Conservation (phyloP, 352 stramenopile species). For the Pythium aquatile region DNA sequence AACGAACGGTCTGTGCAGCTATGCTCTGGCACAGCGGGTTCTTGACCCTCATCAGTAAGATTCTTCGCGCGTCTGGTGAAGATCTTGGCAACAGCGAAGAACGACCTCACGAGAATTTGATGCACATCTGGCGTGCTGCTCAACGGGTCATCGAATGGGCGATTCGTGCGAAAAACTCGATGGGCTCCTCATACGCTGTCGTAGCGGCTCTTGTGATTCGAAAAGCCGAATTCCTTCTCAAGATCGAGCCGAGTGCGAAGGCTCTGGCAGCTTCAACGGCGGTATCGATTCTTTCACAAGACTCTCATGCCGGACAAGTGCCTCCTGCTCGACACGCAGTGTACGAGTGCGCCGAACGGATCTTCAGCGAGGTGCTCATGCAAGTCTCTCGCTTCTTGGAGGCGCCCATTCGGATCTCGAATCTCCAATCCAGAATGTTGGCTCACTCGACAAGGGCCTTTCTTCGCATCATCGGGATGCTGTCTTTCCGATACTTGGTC, state of each 20-base stretch:
- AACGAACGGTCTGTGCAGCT: constrained; percentile 76
- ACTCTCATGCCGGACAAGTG: constrained; percentile 27
- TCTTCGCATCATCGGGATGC: constrained; percentile 70
- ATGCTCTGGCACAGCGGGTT: constrained; percentile 90
- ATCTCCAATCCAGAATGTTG: constrained; percentile 71
- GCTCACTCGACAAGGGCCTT: constrained; percentile 75
- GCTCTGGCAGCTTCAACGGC: constrained; percentile 65
- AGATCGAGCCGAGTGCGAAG: constrained; percentile 74
- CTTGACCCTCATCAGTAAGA: constrained; percentile 53
- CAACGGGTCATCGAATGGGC: constrained; percentile 89
- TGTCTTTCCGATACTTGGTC: constrained; percentile 77
- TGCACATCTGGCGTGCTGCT: constrained; percentile 88
- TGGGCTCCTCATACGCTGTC: constrained; percentile 80
- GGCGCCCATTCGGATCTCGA: constrained; percentile 68
- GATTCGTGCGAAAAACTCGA: constrained; percentile 87
- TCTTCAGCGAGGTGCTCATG: constrained; percentile 84
- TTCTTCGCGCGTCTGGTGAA: constrained; percentile 29
- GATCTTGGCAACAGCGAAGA: constrained; percentile 65
- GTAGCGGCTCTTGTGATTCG: constrained; percentile 78
- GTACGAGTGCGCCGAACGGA: constrained; percentile 75
- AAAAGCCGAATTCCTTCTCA: constrained; percentile 84
- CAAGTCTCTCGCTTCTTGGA: constrained; percentile 82
- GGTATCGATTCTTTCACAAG: constrained; percentile 52
- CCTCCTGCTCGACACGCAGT: constrained; percentile 47
- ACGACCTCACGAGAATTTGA: constrained; percentile 85